Evolutionary conservation across 2,329 filamentous ascomycete genomes (phyloP).

Genomic region (Fusarium pseudonygamai): DNA sequence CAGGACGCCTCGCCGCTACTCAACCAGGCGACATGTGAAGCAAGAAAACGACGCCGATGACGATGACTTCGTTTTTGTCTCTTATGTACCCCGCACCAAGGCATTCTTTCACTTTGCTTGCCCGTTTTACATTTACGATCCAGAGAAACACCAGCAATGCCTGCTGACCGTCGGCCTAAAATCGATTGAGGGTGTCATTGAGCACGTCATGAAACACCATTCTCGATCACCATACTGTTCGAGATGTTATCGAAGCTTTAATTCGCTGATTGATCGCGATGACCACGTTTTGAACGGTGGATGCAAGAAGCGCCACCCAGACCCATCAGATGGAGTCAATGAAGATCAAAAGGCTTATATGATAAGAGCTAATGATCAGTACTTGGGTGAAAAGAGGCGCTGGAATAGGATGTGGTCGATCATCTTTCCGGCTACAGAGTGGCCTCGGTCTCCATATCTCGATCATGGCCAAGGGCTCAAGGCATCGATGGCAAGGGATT

Average conservation of each 20-base stretch:
- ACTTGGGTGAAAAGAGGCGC: background rate
- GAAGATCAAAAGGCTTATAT: background rate
- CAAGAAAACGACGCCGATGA: background rate
- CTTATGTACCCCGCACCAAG: fast-evolving
- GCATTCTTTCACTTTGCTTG: background rate
- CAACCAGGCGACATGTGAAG: background rate
- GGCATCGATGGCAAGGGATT: background rate
- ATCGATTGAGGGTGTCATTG: background rate
- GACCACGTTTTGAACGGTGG: background rate
- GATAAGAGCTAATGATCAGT: background rate
- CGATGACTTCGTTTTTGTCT: background rate
- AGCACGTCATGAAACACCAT: background rate
- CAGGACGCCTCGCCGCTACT: background rate
- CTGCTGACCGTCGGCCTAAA: fast-evolving
- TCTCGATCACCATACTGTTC: background rate
- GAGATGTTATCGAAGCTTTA: background rate
- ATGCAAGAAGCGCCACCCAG: background rate
- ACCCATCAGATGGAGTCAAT: background rate
- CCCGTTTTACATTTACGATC: background rate
- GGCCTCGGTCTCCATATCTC: background rate
- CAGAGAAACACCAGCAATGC: background rate
- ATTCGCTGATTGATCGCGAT: background rate
- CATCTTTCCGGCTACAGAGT: background rate
- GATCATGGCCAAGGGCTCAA: background rate
- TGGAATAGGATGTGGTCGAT: background rate